A percentile compares a stretch with the other conserved stretches of the same genome.
Evolutionary conservation across 345 rosid species (phyloP).

Genomic region (Rhizophora apiculata): DNA sequence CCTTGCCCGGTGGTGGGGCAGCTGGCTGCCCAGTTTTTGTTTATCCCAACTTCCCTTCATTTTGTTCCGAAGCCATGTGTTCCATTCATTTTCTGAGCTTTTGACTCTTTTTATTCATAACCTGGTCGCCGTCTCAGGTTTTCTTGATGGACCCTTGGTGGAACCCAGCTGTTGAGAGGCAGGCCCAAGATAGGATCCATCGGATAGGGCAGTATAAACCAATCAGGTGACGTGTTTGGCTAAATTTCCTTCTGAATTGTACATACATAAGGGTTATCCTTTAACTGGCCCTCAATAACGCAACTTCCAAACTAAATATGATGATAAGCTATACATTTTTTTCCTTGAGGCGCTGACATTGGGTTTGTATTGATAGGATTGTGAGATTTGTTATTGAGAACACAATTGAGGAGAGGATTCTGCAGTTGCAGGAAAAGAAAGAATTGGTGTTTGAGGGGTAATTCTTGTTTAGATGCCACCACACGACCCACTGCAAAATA

Average conservation of each 20-base stretch:
- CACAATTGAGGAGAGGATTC: slow-evolving; percentile 88
- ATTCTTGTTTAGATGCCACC: neutral
- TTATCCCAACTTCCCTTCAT: too few relatives aligned
- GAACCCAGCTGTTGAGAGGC: slow-evolving; percentile 98
- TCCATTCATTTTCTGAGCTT: neutral
- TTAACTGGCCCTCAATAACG: too few relatives aligned
- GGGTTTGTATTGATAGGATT: slow-evolving; percentile 38
- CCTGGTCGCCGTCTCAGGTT: slow-evolving; percentile 39
- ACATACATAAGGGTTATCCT: too few relatives aligned
- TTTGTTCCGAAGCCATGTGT: too few relatives aligned
- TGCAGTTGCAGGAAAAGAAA: slow-evolving; percentile 89
- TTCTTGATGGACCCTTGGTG: slow-evolving; percentile 99
- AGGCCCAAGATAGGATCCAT: slow-evolving; percentile 97
- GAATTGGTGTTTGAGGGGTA: slow-evolving; percentile 97
- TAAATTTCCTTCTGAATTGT: neutral
- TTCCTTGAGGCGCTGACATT: slow-evolving; percentile 4
- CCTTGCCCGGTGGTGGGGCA: too few relatives aligned
- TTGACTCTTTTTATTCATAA: neutral
- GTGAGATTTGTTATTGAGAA: slow-evolving; percentile 90
- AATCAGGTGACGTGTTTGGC: slow-evolving; percentile 54
- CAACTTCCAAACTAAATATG: neutral
- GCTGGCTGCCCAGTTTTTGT: too few relatives aligned
- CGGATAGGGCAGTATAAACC: slow-evolving; percentile 97
- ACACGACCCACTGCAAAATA: neutral
- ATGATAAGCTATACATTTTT: slow-evolving; percentile 1